Conservation (phyloP, 176 grass and related monocot genomes). For the Zizania latifolia region DNA sequence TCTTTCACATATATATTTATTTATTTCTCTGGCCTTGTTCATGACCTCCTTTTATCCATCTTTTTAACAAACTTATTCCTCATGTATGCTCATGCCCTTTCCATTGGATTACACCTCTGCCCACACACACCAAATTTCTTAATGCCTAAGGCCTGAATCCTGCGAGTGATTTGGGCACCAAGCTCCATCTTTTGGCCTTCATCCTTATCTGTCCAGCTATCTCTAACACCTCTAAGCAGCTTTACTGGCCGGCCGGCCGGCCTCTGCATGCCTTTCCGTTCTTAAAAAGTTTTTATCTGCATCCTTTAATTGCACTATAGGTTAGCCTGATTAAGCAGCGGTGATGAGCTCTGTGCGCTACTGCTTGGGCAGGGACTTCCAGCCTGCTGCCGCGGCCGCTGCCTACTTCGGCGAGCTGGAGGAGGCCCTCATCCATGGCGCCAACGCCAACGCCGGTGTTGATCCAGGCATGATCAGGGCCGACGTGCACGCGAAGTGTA, state of each 20-base stretch:
- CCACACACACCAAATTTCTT: constrained; percentile 55
- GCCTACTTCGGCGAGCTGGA: constrained; percentile 75
- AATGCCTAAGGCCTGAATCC: constrained; percentile 37
- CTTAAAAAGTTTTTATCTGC: constrained; percentile 45
- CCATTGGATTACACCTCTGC: constrained; percentile 75
- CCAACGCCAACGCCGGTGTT: constrained; percentile 8
- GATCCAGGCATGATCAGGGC: constrained; percentile 36
- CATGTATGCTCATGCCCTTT: constrained; percentile 29
- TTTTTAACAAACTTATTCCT: constrained; percentile 62
- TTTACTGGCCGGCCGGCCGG: constrained; percentile 28
- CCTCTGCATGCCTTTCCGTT: constrained; percentile 39
- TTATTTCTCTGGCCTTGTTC: constrained; percentile 28
- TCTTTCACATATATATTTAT: constrained; percentile 31
- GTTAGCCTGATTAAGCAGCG: not conserved
- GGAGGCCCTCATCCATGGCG: constrained; percentile 84
- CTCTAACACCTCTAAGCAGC: constrained; percentile 21
- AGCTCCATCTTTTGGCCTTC: constrained; percentile 35
- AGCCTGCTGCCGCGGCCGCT: constrained; percentile 44
- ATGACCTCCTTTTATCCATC: constrained; percentile 54
- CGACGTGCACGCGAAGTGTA: constrained; percentile 51
- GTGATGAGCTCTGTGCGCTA: constrained; percentile 35
- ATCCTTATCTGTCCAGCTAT: constrained; percentile 76
- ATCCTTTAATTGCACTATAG: constrained; percentile 5
- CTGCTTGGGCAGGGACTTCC: constrained; percentile 69
- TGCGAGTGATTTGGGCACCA: constrained; percentile 46